These are phyloP conservation scores for Epichloe uncinata DNA, from an alignment of 2,329 filamentous ascomycete species.

Conservation along the genomic window DNA sequence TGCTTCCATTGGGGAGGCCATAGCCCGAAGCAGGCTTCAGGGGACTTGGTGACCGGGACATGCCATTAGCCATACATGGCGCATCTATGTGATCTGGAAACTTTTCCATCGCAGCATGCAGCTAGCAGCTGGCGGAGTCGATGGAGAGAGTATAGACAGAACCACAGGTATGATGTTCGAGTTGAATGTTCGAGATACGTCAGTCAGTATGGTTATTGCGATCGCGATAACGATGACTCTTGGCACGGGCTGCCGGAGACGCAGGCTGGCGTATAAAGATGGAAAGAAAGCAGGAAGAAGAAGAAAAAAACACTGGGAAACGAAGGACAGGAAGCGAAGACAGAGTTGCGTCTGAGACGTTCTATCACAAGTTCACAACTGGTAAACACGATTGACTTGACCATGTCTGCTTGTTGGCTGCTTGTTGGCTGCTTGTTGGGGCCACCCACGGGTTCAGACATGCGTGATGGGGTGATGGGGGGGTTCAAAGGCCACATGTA, in stretches of 20 bases:
- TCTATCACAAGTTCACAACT: conserved; percentile 1
- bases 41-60: conserved; percentile 15
- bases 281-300: background rate
- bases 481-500: no score
- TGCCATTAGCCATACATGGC: conserved; percentile 15
- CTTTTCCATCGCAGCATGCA: conserved; percentile 32
- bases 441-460: no score
- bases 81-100: conserved; percentile 42
- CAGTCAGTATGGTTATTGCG: no score
- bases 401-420: no score
- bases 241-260: no score
- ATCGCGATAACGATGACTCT: no score
- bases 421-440: no score
- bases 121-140: background rate
- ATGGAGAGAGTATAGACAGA: background rate
- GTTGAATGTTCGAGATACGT: background rate
- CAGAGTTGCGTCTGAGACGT: background rate
- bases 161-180: background rate
- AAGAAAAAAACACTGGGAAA: background rate
- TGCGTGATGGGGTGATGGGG: no score
- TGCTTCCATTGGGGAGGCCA: conserved; percentile 14
- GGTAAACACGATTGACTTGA: background rate
- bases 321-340: background rate
- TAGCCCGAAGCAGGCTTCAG: conserved; percentile 14
- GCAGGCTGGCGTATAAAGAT: background rate